phyloP scores from a whole-genome alignment of 805 yeast genomes.

The Metschnikowia lochheadii region DNA sequence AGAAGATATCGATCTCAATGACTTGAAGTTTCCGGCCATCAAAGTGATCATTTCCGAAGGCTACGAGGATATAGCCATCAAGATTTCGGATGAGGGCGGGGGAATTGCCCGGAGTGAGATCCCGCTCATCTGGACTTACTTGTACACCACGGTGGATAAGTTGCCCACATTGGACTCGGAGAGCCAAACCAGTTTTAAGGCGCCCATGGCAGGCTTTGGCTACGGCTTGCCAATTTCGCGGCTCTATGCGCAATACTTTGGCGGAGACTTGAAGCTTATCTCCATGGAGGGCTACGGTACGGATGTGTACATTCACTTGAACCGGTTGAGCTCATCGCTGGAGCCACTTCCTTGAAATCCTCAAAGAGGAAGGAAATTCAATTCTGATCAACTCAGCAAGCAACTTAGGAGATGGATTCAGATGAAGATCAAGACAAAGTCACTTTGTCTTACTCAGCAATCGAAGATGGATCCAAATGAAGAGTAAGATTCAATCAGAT shows the following conservation, averaged over 20 bases:
- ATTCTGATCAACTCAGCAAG: too few species aligned
- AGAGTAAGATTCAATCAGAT: too few species aligned
- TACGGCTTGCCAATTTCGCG: constrained; percentile 86
- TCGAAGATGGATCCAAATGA: too few species aligned
- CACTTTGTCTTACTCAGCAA: too few species aligned
- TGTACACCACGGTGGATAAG: constrained; percentile 80
- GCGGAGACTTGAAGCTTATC: constrained; percentile 82
- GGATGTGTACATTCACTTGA: constrained; percentile 83
- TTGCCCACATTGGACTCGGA: constrained; percentile 64
- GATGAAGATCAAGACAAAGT: too few species aligned
- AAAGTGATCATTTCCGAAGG: constrained; percentile 87
- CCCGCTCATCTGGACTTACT: constrained; percentile 85
- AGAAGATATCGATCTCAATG: constrained; percentile 48
- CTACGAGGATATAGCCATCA: constrained; percentile 83
- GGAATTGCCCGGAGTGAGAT: constrained; percentile 83
- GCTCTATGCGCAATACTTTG: constrained; percentile 83
- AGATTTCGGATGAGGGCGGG: constrained; percentile 90
- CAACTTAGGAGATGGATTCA: too few species aligned
- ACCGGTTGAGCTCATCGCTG: constrained; percentile 66
- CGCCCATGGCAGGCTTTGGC: constrained; percentile 94
- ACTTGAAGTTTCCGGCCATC: constrained; percentile 74
- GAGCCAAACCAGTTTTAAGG: constrained; percentile 63
- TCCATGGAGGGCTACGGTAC: constrained; percentile 95
- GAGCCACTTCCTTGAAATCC: constrained; percentile 57
- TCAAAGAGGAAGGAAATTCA: neutral